Base-by-base conservation (phyloP, 768 basidiomycete genomes). In the Suillus paluster region DNA sequence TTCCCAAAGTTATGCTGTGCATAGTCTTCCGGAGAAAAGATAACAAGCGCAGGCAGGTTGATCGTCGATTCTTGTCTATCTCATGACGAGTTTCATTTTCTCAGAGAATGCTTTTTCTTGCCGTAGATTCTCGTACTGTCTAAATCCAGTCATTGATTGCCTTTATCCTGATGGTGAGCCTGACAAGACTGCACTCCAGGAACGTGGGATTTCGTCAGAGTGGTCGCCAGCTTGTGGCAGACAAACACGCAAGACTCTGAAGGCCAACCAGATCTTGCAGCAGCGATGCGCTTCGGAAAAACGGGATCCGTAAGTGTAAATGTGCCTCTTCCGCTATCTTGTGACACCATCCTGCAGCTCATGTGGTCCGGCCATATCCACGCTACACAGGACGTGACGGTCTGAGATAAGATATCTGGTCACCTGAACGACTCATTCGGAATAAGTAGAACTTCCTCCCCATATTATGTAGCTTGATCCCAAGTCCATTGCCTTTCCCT, bases 41-140 rank as follows among this genome's bases (percentile, higher is more conserved):
- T 67, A 60, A 52, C 62, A 68, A 66, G 68, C 67, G 70, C 69
- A 78, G 78, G 78, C 78, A 78, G 78, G 78, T 79, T 75, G 67
- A 75, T 65, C 62, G 63, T 65, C 63, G 70, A 75, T 66, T 70
- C 69, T 63, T 60, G 54, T 64, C 66, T 64, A 66, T 68, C 66
- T 66, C 64, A 68, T 74, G 66, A 63, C 64, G 66, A 61, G 68
- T 68, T 72, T 64, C 61, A 49, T 68, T 60, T 61, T 73, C 76
- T 78, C 70, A 74, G 72, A 71, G 63, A 77, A 71, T 68, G 62
- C 68, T 60, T 70, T 61, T 65, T 66, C 63, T 71, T 55, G 54
- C 54, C 54, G 76, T 74, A 77, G 72, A 75, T 76, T 55, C 54
- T 39, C 54, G 54, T 55, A 55, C 54, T 39, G 54, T 55, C 54